These are phyloP conservation scores for Excoecaria agallocha DNA, from an alignment of 345 rosid species.

Conservation along the genomic window DNA sequence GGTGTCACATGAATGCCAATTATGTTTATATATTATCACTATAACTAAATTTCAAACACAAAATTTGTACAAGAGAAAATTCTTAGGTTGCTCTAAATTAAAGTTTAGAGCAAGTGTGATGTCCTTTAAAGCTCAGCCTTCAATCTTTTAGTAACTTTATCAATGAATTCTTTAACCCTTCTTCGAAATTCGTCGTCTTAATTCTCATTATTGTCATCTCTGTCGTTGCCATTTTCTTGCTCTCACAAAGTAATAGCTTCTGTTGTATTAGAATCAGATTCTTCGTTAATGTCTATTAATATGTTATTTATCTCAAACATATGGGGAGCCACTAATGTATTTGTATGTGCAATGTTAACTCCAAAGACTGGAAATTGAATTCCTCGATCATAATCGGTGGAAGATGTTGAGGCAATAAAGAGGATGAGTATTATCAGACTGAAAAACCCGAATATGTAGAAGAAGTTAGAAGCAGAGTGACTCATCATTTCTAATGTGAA, in stretches of 20 bases:
- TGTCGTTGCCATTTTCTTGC: not conserved
- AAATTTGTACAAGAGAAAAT: too few species aligned
- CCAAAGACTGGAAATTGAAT: slow-evolving; percentile 4
- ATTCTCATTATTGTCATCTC: slow-evolving; percentile 20
- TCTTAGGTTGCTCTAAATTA: too few species aligned
- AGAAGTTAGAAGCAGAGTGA: slow-evolving; percentile 41
- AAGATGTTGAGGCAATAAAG: slow-evolving; percentile 34
- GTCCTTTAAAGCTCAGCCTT: slow-evolving; percentile 38
- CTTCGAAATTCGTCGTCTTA: slow-evolving; percentile 43
- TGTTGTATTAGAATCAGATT: not conserved
- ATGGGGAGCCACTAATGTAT: not conserved
- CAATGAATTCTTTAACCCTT: slow-evolving; percentile 61
- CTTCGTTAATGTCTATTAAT: not conserved
- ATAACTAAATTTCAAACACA: too few species aligned
- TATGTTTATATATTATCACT: too few species aligned
- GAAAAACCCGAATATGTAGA: slow-evolving; percentile 45
- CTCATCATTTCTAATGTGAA: slow-evolving; percentile 30
- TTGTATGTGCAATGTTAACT: not conserved
- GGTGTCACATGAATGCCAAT: too few species aligned
- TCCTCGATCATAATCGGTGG: slow-evolving; percentile 8
- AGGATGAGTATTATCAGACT: slow-evolving; percentile 46
- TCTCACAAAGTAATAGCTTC: not conserved
- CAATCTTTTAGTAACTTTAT: slow-evolving; percentile 56
- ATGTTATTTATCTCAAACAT: not conserved
- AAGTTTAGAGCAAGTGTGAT: not conserved